Base-by-base conservation (phyloP, 441 rosid genomes). In the Mallotus repandus region DNA sequence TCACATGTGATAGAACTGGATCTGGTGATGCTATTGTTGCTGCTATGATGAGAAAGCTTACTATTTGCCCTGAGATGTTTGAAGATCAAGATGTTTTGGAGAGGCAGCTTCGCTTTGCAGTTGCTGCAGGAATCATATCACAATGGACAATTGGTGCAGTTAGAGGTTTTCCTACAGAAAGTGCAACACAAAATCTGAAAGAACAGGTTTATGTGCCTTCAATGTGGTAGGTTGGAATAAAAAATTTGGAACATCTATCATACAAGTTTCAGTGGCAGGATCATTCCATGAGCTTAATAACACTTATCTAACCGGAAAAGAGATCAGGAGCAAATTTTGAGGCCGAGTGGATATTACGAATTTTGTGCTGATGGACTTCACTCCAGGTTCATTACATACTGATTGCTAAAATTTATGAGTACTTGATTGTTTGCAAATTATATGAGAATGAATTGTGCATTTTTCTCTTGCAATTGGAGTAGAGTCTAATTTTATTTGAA, bases 1-100 rank as follows among this genome's bases (percentile, higher is more conserved):
- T 88, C 82, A 90, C 98, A 6, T 92, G 96, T 77, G 98, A 92
- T 84, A 84, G 97, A 65, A 94, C 97, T 48, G 97, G 98, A 72
- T 89, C 97, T 2, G 98, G 98, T 25, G 98, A 94, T 83, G 98
- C 97, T 74, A 80, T 90, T 72, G 97, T 92, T 68, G 97, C 97
- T 69, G 94, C 82, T 19, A 86, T 94, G 16, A 84, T 89, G 87
- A 88, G 98, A 65, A 94, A 89, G 83, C 86, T 92, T 70, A 84
- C 92, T 16, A 85, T 82, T 71, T 83, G 61, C 66, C 93, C 97
- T 16, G 97, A 88, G 78, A 92, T 92, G 97, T 85, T 84, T 67
- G 88, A 84, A 68, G 76, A 92, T 80, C 89, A 89, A 76, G 97
- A 92, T 75, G 63, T 81, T 72, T 74, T 89, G 83, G 94, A 90